Percentiles rank a stretch among this genome's conserved stretches.
Evolutionary conservation across 2,329 filamentous ascomycete genomes (phyloP).

Genomic region (Pyrenochaeta sp.): DNA sequence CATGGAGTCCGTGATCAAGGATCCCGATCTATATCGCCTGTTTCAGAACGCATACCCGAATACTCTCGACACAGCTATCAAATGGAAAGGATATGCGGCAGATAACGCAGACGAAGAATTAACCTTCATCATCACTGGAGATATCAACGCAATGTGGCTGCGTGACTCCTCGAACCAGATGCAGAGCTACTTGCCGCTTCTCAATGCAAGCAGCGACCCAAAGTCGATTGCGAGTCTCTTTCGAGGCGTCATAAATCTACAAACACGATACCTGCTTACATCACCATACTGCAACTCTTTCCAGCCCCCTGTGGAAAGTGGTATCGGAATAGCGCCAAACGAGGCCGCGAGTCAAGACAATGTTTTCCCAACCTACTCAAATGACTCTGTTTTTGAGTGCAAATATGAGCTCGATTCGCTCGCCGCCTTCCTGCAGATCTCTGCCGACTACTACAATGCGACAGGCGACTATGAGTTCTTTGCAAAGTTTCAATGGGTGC

Average conservation of each 20-base stretch:
- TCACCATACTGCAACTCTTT: slow-evolving; percentile 65
- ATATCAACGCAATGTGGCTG: slow-evolving; percentile 66
- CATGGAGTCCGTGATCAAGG: slow-evolving; percentile 52
- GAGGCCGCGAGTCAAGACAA: slow-evolving; percentile 50
- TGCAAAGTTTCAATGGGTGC: slow-evolving; percentile 57
- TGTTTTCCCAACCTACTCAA: slow-evolving; percentile 55
- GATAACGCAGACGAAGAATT: slow-evolving; percentile 70
- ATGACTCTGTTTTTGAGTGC: slow-evolving; percentile 60
- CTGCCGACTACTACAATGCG: slow-evolving; percentile 58
- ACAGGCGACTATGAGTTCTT: slow-evolving; percentile 60
- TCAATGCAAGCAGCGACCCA: slow-evolving; percentile 62
- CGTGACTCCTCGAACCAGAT: slow-evolving; percentile 71
- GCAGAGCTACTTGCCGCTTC: slow-evolving; percentile 71
- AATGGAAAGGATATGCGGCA: slow-evolving; percentile 70
- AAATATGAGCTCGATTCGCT: slow-evolving; percentile 64
- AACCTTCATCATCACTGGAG: slow-evolving; percentile 66
- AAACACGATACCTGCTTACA: slow-evolving; percentile 71
- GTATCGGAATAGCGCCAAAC: slow-evolving; percentile 51
- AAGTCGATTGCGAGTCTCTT: slow-evolving; percentile 73
- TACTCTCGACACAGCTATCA: slow-evolving; percentile 76
- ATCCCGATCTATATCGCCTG: slow-evolving; percentile 71
- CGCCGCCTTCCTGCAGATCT: slow-evolving; percentile 61
- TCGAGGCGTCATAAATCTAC: slow-evolving; percentile 75
- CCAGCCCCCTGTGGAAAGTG: slow-evolving; percentile 60
- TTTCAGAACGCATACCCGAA: slow-evolving; percentile 80